Base-by-base conservation (phyloP, 2,329 filamentous ascomycete genomes). In the Fusarium newnesense region DNA sequence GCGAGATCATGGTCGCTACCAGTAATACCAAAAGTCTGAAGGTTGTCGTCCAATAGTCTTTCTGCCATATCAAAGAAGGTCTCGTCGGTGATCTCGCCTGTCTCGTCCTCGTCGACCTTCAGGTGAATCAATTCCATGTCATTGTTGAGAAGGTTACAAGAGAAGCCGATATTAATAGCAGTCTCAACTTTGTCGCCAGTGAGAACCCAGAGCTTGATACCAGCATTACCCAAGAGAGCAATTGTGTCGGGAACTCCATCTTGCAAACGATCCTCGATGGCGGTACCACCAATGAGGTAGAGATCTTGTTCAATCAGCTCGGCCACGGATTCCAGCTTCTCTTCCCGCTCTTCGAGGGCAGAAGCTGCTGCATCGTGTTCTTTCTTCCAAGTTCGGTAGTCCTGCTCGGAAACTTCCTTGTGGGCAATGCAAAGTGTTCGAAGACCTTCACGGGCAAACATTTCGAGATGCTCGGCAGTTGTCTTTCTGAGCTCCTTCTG, bases 151-250 rank as follows among this genome's bases (percentile, higher is more conserved):
- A 99, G 87, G 77, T 99, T 99, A 86, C 97, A 99, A 16, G 97
- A 99, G 83, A 98, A 99, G 5, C 96, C 96, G 80, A 99, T 99
- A 84, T 99, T 99, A 90, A 99, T 99, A 65, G 97, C 96, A 30
- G 96, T 99, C 84, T 99, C 96, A 37, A 98, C 96, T 83, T 98
- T 99, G 87, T 99, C 96, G 72, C 97, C 96, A 21, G 96, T 99
- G 73, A 99, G 85, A 60, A 99, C 96, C 96, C 96, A 99, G 12
- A 99, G 89, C 83, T 99, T 99, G 83, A 99, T 98, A 81, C 97
- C 97, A 60, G 96, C 96, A 78, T 95, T 91, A 36, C 93, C 96
- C 59, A 99, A 90, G 49, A 99, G 85, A 57, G 93, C 93, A 77
- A 99, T 99, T 0, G 96, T 96, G 80, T 98, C 96, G 11, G 96